These are phyloP conservation scores for Gossypium arboreum DNA, from an alignment of 345 rosid genomes.

Conservation along the genomic window DNA sequence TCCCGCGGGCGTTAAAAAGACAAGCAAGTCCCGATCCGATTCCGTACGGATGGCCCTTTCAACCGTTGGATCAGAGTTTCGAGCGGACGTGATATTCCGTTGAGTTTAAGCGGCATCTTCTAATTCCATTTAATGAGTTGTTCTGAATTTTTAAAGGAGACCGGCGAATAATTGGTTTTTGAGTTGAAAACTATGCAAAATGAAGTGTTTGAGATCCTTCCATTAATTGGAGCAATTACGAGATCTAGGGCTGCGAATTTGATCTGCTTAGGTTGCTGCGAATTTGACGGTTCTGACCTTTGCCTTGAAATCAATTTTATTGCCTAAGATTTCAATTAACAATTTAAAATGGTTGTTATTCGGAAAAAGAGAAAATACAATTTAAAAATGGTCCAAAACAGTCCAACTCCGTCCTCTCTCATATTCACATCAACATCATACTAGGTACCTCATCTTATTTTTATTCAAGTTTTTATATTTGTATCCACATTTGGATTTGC, in stretches of 20 bases:
- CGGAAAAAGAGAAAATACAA: too few relatives aligned
- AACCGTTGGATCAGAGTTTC: slow-evolving; percentile 6
- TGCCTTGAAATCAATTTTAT: not conserved
- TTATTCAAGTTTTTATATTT: too few relatives aligned
- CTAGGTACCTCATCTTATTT: too few relatives aligned
- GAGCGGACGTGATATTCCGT: not conserved
- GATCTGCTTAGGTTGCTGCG: not conserved
- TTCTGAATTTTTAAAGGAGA: not conserved
- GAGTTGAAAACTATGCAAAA: not conserved
- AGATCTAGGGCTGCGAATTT: not conserved
- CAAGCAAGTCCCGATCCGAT: not conserved
- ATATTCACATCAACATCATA: too few relatives aligned
- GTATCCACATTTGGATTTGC: too few relatives aligned
- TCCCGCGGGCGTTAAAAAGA: slow-evolving; percentile 1
- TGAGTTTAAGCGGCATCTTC: not conserved
- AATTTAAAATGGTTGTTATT: not conserved
- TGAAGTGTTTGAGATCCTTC: not conserved
- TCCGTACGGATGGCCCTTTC: not conserved
- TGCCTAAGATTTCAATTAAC: not conserved
- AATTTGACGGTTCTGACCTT: slow-evolving; percentile 7
- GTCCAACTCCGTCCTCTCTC: not conserved
- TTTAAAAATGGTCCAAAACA: not conserved
- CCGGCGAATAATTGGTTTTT: not conserved
- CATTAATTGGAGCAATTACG: not conserved
- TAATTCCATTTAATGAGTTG: not conserved